Conservation (phyloP, 345 rosid genomes). For the Kernera saxatilis region DNA sequence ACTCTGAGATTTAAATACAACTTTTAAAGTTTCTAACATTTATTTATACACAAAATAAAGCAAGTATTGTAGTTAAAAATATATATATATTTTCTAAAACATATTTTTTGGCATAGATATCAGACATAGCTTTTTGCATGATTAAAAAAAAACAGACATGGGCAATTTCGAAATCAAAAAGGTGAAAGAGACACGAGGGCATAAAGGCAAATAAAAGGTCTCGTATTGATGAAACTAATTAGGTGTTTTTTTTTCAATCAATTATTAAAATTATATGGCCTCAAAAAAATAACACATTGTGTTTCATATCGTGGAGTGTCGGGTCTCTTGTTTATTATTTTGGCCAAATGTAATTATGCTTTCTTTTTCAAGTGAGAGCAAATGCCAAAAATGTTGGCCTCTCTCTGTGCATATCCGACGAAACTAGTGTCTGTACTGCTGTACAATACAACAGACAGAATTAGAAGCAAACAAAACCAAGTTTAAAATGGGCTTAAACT, state of each 20-base stretch:
- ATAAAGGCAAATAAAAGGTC: slow-evolving; percentile 7
- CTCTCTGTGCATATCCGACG: neutral
- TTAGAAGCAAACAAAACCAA: neutral
- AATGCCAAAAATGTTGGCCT: slow-evolving; percentile 5
- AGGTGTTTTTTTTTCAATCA: neutral
- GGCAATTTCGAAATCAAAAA: neutral
- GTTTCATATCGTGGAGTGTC: neutral
- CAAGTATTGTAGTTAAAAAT: neutral
- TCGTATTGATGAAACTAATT: neutral
- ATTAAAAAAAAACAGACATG: neutral
- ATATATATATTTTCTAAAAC: neutral
- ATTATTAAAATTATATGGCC: neutral
- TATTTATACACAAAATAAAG: neutral
- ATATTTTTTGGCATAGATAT: neutral
- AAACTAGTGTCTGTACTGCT: neutral
- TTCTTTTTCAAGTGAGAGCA: neutral
- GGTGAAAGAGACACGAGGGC: slow-evolving; percentile 13
- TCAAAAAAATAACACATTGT: neutral
- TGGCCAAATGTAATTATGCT: neutral
- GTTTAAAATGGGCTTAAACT: neutral
- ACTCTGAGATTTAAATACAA: neutral
- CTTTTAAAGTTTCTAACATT: neutral
- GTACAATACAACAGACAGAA: neutral
- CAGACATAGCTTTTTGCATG: neutral
- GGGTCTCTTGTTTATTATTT: neutral